phyloP scores from a whole-genome alignment of 2,329 filamentous ascomycete species.

The Aspergillus sojae region DNA sequence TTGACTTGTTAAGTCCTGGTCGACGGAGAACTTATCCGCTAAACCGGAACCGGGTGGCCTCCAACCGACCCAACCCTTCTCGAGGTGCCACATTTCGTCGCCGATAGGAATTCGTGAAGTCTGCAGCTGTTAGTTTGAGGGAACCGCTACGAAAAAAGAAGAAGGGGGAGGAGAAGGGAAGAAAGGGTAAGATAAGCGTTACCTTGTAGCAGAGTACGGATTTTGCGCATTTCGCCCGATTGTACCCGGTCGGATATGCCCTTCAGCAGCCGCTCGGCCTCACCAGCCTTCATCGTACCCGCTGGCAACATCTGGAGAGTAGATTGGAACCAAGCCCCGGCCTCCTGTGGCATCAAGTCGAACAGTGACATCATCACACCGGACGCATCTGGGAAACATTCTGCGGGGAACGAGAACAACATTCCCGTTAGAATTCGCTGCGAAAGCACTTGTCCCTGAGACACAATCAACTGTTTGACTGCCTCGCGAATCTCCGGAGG shows the following conservation, averaged over 20 bases:
- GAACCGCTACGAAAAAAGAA: background rate
- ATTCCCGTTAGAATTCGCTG: slow-evolving; percentile 93
- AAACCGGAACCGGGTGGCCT: slow-evolving; percentile 87
- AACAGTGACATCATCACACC: slow-evolving; percentile 90
- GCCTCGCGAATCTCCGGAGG: slow-evolving; percentile 70
- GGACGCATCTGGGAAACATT: slow-evolving; percentile 93
- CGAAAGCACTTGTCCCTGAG: slow-evolving; percentile 75
- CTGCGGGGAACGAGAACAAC: slow-evolving; percentile 98
- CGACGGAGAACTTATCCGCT: slow-evolving; percentile 46
- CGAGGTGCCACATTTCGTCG: slow-evolving; percentile 92
- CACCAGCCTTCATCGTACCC: slow-evolving; percentile 76
- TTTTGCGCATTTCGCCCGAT: slow-evolving; percentile 71
- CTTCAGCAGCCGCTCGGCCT: slow-evolving; percentile 77
- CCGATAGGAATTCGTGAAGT: slow-evolving; percentile 94
- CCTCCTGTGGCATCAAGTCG: slow-evolving; percentile 78
- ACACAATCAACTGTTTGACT: slow-evolving; percentile 71
- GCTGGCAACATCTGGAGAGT: slow-evolving; percentile 82
- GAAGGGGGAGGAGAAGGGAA: background rate
- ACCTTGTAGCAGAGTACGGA: slow-evolving; percentile 77
- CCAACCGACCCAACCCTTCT: slow-evolving; percentile 84
- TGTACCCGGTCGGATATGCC: slow-evolving; percentile 79
- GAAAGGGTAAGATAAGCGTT: background rate
- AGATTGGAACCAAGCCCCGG: slow-evolving; percentile 77
- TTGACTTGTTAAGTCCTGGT: slow-evolving; percentile 11
- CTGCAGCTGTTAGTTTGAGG: slow-evolving; percentile 43